Base-by-base conservation (phyloP, 1,284 basidiomycete species). In the Clitocybe nebularis region DNA sequence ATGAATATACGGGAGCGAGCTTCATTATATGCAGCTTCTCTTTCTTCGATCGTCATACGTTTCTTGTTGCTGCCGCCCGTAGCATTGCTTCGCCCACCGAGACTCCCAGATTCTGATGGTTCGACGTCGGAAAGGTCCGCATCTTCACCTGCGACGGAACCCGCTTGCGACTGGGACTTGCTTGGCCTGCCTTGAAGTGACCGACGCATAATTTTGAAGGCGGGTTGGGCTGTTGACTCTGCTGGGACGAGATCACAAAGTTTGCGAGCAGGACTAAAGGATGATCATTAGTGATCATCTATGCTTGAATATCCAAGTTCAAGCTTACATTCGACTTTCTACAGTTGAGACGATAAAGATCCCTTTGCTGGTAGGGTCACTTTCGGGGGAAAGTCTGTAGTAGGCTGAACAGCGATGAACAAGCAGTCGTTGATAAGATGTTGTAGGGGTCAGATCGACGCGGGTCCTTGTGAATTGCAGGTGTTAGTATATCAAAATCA, bases 191-290 rank as follows among this genome's bases (percentile, higher is more conserved):
- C 77, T 20, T 62, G 60, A 4, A 59, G 61, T 24, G 69, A 66
- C 53, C 88, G 75, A 26, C 80, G 78, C 87, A 90, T 90, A 53
- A 90, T 90, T 71, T 89, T 84, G 59, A 90, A 85, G 7, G 86
- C 74, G 14, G 84, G 86, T 30, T 81, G 81, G 0, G 77, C 58
- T 4, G 77, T 65, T 17, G 76, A 69, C 57, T 89, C 86, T 6
- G 75, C 68, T n/a, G 88, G 87, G 11, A 89, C 84, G n/a, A 90
- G 74, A 41, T 89, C 87, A 47, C 73, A 74, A 37, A 90, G 71
- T 45, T 82, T 72, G 25, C 81, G 75, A 22, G 63, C 42, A 51
- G 87, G 87, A 52, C 86, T 89, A 54, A n/a, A 46, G 42, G 51
- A 39, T 39, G 22, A 42, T 28, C 25, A 36, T 25, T 39, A 46